These are phyloP conservation scores for Coemansia sp. DNA, from an alignment of 192 early-diverging fungal genomes.

Conservation along the genomic window DNA sequence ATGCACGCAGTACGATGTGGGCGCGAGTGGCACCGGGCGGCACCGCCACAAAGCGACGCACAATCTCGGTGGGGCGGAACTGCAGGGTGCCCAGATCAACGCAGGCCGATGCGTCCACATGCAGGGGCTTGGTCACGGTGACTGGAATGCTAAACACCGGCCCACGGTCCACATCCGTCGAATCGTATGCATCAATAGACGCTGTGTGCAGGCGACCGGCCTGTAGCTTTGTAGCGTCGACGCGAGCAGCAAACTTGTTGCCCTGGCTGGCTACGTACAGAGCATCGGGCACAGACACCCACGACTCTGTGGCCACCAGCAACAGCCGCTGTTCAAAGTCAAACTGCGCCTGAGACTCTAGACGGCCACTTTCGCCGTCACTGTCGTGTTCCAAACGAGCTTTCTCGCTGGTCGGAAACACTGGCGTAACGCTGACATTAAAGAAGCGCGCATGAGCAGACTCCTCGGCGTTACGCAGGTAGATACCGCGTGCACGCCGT, in stretches of 20 bases:
- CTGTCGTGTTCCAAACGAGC: conserved; percentile 64
- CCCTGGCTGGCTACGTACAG: conserved; percentile 66
- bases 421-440: conserved; percentile 37
- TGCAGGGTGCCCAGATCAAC: conserved; percentile 57
- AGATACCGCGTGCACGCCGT: conserved; percentile 62
- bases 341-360: conserved; percentile 59
- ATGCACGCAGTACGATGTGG: conserved; percentile 34
- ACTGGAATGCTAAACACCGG: conserved; percentile 85
- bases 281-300: conserved; percentile 76
- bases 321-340: conserved; percentile 76
- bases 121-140: conserved; percentile 78
- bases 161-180: conserved; percentile 64
- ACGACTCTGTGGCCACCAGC: conserved; percentile 65
- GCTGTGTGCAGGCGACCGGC: conserved; percentile 77
- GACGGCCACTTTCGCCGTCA: conserved; percentile 57
- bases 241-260: conserved; percentile 63
- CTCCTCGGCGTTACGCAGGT: conserved; percentile 76
- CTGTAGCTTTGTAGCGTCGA: conserved; percentile 77
- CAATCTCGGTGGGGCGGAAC: conserved; percentile 74
- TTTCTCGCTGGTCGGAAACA: conserved; percentile 45
- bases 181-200: conserved; percentile 78
- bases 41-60: conserved; percentile 77
- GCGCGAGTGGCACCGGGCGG: conserved; percentile 82
- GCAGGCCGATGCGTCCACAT: conserved; percentile 48
- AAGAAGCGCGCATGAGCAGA: conserved; percentile 60